Evolutionary conservation across 2,329 filamentous ascomycete species (phyloP), one percentile per base, ranked within the genome.

Genomic region (Chaetomiaceae sp.): DNA sequence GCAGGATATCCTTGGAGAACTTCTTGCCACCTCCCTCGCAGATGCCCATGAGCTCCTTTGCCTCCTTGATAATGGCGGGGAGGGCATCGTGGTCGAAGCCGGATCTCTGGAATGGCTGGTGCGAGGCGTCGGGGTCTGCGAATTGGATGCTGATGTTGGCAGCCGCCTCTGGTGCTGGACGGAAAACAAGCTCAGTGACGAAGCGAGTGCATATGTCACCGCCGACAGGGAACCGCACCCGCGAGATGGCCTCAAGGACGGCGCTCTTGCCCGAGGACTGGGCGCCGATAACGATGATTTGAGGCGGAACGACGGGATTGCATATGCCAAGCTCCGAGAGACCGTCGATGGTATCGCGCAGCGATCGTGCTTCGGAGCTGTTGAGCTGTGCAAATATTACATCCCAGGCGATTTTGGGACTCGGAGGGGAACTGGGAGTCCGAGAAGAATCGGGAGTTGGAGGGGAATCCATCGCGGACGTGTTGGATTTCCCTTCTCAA

Each of bases 41-140:
- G 7, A 80, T 67, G 0, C 77, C 78, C 78, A 86, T 84, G 2
- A 59, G 63, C 14, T 57, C 46, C 54, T 71, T 72, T 14, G 73
- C 73, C 22, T 66, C 64, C 12, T 70, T 67, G 15, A 75, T 68
- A 43, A 76, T 59, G 2, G 53, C 52, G 1, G 65, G 62, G 4
- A 77, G 62, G 2, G 67, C 61, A 9, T 60, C 51, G 1, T 52
- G 47, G 51, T 60, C 52, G 34, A 59, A 60, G 25, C 58, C 25
- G 33, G 49, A 38, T 11, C 44, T 38, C 22, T 39, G 29, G 43
- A 62, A 62, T 0, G 50, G 25, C n/a, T 22, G 34, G 33, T 34
- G 38, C 12, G 19, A 3, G 25, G 34, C 31, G 4, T n/a, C 15
- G 20, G 19, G 19, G 7, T 51, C 29, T 8, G 56, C 54, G 12